A percentile compares a stretch with the other conserved stretches of the same genome.
These are phyloP conservation scores for Naganishia cerealis DNA, from an alignment of 1,284 basidiomycete species.

Conservation along the genomic window DNA sequence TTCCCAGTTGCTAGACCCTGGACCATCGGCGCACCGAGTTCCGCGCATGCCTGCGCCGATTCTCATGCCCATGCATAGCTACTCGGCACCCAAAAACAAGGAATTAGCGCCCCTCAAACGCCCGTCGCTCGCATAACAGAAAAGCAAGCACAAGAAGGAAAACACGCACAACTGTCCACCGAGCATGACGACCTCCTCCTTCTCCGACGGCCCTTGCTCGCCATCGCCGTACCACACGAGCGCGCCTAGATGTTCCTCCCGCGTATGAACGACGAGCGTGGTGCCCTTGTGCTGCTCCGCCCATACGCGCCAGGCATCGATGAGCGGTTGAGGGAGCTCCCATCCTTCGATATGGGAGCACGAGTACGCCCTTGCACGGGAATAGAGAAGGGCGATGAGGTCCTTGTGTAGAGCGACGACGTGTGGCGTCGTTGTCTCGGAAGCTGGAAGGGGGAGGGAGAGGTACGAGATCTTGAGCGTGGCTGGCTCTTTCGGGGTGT, in stretches of 20 bases:
- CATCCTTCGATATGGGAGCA: not conserved
- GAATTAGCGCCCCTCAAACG: not conserved
- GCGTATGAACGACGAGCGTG: not conserved
- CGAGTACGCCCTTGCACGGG: not conserved
- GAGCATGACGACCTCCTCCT: not conserved
- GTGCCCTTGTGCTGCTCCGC: not conserved
- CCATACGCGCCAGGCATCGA: not conserved
- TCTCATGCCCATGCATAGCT: not conserved
- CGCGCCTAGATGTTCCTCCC: slow-evolving; percentile 28
- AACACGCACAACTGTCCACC: slow-evolving; percentile 19
- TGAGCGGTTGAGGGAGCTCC: not conserved
- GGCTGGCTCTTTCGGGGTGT: not conserved
- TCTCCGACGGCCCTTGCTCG: not conserved
- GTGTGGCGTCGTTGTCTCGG: not conserved
- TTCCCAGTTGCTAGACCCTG: no score
- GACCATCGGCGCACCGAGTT: no score
- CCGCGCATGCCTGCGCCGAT: not conserved
- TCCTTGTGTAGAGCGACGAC: no score
- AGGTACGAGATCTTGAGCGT: slow-evolving; percentile 18
- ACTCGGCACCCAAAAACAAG: not conserved
- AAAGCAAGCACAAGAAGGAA: not conserved
- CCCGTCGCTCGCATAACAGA: not conserved
- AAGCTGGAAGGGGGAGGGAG: not conserved
- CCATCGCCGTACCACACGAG: slow-evolving; percentile 28
- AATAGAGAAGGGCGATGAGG: not conserved